Conservation (phyloP, 148 eudicot genomes). For the Persicaria tinctoria region DNA sequence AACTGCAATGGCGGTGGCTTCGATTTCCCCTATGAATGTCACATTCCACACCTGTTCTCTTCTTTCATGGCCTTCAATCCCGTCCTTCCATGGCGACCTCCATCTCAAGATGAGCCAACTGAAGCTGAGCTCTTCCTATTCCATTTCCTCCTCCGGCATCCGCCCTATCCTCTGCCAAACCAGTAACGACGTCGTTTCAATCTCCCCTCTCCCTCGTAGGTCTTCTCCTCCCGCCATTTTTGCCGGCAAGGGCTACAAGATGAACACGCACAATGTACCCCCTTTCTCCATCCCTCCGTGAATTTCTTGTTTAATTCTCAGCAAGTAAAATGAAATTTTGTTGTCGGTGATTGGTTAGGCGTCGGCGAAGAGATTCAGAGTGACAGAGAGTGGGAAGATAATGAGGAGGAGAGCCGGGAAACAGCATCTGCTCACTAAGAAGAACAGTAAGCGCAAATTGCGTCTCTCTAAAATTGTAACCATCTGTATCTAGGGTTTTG, state of each 20-base stretch:
- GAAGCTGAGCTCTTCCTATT: conserved; percentile 37
- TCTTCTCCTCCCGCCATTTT: conserved; percentile 39
- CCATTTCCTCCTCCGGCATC: conserved; percentile 27
- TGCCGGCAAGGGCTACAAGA: conserved; percentile 70
- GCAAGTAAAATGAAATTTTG: background rate
- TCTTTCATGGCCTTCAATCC: conserved; percentile 13
- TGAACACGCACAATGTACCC: conserved; percentile 88
- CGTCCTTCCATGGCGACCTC: conserved; percentile 4
- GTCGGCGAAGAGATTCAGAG: conserved; percentile 86
- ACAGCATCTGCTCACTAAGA: conserved; percentile 90
- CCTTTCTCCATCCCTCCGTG: background rate
- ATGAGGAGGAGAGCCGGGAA: conserved; percentile 93
- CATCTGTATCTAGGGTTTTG: background rate
- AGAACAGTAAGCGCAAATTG: conserved; percentile 67
- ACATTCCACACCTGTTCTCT: background rate
- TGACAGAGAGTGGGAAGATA: conserved; percentile 81
- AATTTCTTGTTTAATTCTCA: background rate
- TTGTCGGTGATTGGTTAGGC: conserved; percentile 39
- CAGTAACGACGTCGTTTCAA: conserved; percentile 11
- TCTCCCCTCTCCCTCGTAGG: conserved; percentile 16
- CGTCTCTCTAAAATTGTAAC: conserved; percentile 67
- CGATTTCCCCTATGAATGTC: conserved; percentile 3
- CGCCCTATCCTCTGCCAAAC: conserved; percentile 26
- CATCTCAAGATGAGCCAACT: conserved; percentile 20
- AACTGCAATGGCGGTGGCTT: conserved; percentile 24